These are phyloP conservation scores for Psilocybe mexicana DNA, from an alignment of 1,284 basidiomycete genomes.

Conservation along the genomic window DNA sequence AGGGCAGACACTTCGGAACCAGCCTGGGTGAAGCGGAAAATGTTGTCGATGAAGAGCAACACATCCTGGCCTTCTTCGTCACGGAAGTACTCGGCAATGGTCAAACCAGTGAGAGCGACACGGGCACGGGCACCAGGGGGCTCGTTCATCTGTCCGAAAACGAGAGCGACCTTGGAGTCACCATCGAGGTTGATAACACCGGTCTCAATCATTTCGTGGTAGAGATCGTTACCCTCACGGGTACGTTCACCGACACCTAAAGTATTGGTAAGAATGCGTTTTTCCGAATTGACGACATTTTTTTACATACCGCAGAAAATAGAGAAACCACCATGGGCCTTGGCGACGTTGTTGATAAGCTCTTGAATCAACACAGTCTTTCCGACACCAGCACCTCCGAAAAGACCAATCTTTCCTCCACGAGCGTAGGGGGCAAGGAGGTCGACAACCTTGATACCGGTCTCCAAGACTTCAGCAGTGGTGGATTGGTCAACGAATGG, in stretches of 20 bases:
- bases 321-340: conserved; percentile 99
- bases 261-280: background rate
- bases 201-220: conserved; percentile 99
- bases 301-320: conserved; percentile 89
- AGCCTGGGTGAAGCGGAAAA: conserved; percentile 99
- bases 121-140: conserved; percentile 99
- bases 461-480: conserved; percentile 96
- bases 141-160: conserved; percentile 99
- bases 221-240: conserved; percentile 99
- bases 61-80: conserved; percentile 99
- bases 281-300: background rate
- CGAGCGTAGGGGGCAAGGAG: conserved; percentile 98
- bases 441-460: conserved; percentile 99
- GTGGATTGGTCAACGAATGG: conserved; percentile 98
- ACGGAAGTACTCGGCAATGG: conserved; percentile 99
- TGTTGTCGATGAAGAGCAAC: conserved; percentile 99
- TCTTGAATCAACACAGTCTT: conserved; percentile 99
- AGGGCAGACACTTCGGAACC: conserved; percentile 99
- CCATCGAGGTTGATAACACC: conserved; percentile 99
- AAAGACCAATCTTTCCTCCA: conserved; percentile 99
- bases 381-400: conserved; percentile 99
- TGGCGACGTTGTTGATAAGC: conserved; percentile 99
- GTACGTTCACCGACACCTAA: conserved; percentile 98
- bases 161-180: conserved; percentile 99
- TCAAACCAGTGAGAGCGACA: conserved; percentile 98